Base-by-base conservation (phyloP, 345 rosid species). In the Citrus mangshanensis region DNA sequence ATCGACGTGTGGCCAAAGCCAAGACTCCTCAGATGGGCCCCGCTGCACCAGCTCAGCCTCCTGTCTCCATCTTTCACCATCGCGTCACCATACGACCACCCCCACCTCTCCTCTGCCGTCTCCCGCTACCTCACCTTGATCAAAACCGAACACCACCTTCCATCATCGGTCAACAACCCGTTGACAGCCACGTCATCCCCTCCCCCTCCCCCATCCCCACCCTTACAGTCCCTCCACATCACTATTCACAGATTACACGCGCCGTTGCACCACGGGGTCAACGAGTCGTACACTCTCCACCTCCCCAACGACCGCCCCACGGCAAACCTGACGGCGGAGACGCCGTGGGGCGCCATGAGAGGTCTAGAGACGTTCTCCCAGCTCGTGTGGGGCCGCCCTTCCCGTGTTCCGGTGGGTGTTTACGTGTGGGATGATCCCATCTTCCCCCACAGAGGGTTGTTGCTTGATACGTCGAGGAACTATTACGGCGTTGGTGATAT, bases 351-450 rank as follows among this genome's bases (percentile, higher is more conserved):
- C 1, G 97, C 97, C 46, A 93, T 92, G 94, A 84, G 92, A 77
- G 98, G 97, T 1, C 88, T 95, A 2, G 98, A 93, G 86, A 92
- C 97, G 27, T 92, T 95, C 82, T 93, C 97, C 3, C 98, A 95
- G 78, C 73, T 95, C 55, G 88, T 89, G 28, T 95, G 97, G 97
- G 92, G 98, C 5, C 37, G 58, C 51, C 93, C 92, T 2, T 81
- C 82, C 3, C 71, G 74, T 14, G 78, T 89, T n/a, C 88, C 93
- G 0, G 82, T 83, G 3, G 97, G 94, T 2, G 74, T 93, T n/a
- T 56, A 54, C 55, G 69, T 89, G 30, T 77, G 75, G 74, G 98
- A 92, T 74, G 80, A 88, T 38, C 97, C 98, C 18, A 68, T 95
- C 69, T 95, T 92, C 70, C 76, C 73, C 14, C 91, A 95, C 51